These are phyloP conservation scores for Pilaira anomala DNA, from an alignment of 192 early-diverging fungal species.

Conservation along the genomic window DNA sequence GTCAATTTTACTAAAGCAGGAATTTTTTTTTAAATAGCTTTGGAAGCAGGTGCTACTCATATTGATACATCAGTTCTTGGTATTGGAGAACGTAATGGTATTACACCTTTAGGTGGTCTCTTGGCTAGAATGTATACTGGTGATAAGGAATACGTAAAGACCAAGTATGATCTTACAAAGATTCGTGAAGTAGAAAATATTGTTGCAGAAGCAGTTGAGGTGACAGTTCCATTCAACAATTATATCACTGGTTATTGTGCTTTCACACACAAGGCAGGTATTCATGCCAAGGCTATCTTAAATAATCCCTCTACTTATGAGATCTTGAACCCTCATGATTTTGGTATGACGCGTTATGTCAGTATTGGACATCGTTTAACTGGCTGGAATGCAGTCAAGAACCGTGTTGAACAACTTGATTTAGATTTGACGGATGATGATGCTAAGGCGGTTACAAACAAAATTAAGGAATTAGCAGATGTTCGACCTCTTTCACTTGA, in stretches of 20 bases:
- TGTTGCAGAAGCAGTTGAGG: conserved; percentile 91
- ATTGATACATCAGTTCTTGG: conserved; percentile 97
- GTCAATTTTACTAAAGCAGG: neutral
- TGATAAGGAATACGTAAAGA: conserved; percentile 86
- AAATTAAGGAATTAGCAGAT: conserved; percentile 96
- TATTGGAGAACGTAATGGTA: conserved; percentile 98
- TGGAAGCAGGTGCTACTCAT: conserved; percentile 97
- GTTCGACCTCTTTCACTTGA: conserved; percentile 89
- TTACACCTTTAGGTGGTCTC: conserved; percentile 92
- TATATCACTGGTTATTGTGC: conserved; percentile 99
- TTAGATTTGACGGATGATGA: conserved; percentile 82
- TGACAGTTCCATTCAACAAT: conserved; percentile 99
- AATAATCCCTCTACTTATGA: conserved; percentile 99
- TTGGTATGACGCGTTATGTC: conserved; percentile 98
- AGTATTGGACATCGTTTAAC: conserved; percentile 96
- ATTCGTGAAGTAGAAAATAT: conserved; percentile 95
- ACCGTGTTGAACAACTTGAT: conserved; percentile 90
- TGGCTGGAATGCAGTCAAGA: conserved; percentile 99
- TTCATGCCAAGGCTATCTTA: conserved; percentile 98
- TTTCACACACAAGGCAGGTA: conserved; percentile 99
- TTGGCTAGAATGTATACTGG: conserved; percentile 95
- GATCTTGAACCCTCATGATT: conserved; percentile 97
- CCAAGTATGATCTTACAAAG: conserved; percentile 91
- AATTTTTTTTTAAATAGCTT: conserved; percentile 45
- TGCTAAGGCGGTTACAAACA: conserved; percentile 86